These are phyloP conservation scores for Theobroma cacao DNA, from an alignment of 345 rosid species.

Conservation along the genomic window DNA sequence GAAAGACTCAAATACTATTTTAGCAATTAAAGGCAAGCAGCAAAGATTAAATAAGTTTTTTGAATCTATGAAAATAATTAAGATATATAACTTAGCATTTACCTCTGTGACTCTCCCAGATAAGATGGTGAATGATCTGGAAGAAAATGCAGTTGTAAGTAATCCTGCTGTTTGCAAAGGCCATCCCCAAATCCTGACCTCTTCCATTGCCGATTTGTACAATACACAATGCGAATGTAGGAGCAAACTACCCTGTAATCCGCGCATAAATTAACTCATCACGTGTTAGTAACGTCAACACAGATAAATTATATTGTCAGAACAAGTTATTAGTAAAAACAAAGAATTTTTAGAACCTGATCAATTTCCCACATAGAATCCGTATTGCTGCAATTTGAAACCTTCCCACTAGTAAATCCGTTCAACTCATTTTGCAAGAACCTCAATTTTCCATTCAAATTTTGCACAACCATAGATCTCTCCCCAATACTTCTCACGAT, in stretches of 20 bases:
- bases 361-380: conserved; percentile 58
- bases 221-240: conserved; percentile 62
- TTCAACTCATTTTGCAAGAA: conserved; percentile 49
- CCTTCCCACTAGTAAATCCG: conserved; percentile 29
- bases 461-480: conserved; percentile 39
- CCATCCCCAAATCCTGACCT: conserved; percentile 95
- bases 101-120: conserved; percentile 90
- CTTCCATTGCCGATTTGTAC: conserved; percentile 71
- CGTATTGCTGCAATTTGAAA: conserved; percentile 50
- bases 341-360: conserved; percentile 38
- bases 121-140: conserved; percentile 53
- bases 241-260: conserved; percentile 50
- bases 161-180: conserved; percentile 85
- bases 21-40: neutral
- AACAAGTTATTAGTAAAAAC: neutral
- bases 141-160: conserved; percentile 49
- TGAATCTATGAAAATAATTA: neutral
- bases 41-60: neutral
- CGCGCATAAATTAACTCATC: neutral
- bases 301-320: neutral
- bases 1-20: neutral
- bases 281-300: neutral
- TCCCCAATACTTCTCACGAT: conserved; percentile 42
- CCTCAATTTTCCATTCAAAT: conserved; percentile 41
- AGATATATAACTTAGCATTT: neutral